Conservation (phyloP, 1,284 basidiomycete genomes). For the Ustilago crameri region DNA sequence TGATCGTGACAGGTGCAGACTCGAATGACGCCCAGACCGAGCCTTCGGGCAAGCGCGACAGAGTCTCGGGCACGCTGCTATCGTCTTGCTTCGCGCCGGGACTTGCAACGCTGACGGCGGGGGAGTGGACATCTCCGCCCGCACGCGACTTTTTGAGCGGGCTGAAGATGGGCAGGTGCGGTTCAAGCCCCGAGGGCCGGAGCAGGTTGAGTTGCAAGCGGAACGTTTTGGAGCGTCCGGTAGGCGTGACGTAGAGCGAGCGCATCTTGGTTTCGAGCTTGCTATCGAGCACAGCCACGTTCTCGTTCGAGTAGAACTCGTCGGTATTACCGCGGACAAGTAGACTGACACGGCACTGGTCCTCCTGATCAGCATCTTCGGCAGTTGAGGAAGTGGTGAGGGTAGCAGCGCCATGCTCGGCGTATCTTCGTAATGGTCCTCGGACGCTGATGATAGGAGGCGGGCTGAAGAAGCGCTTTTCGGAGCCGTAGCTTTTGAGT, state of each 20-base stretch:
- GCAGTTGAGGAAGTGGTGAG: conserved; percentile 27
- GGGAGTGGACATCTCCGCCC: conserved; percentile 30
- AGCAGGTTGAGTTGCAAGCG: conserved; percentile 76
- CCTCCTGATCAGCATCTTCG: conserved; percentile 39
- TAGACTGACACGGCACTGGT: conserved; percentile 74
- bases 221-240: conserved; percentile 88
- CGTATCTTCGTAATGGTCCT: conserved; percentile 72
- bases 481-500: conserved; percentile 89
- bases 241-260: conserved; percentile 86
- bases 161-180: conserved; percentile 44
- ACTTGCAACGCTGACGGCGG: conserved; percentile 20
- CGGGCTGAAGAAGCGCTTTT: conserved; percentile 89
- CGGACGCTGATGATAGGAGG: conserved; percentile 88
- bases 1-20: conserved; percentile 89
- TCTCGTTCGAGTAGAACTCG: conserved; percentile 72
- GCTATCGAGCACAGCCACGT: conserved; percentile 70
- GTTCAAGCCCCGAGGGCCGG: conserved; percentile 34
- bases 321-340: conserved; percentile 84
- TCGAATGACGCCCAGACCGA: conserved; percentile 84
- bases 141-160: conserved; percentile 41
- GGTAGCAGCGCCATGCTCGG: conserved; percentile 41
- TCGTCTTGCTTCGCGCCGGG: conserved; percentile 22
- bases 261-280: conserved; percentile 83
- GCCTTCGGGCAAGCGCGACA: conserved; percentile 39
- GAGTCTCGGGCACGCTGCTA: conserved; percentile 18